Percentiles rank a stretch among this genome's conserved stretches.
phyloP scores from a whole-genome alignment of 306 rosid species.

The Inga oerstediana region DNA sequence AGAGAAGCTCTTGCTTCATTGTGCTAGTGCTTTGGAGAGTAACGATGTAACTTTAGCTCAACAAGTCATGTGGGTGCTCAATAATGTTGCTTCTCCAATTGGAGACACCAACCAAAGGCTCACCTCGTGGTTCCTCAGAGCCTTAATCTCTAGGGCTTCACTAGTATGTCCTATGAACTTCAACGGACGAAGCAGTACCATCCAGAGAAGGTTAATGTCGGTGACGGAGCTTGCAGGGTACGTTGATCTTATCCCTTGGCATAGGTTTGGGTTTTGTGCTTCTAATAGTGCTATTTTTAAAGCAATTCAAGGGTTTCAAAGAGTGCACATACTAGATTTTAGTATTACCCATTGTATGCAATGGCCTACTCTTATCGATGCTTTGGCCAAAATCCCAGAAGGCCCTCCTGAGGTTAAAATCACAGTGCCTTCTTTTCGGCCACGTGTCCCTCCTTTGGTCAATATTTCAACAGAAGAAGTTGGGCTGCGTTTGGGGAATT shows the following conservation, averaged over 20 bases:
- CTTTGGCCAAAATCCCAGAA: slow-evolving; percentile 70
- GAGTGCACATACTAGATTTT: slow-evolving; percentile 82
- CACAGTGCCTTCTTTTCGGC: slow-evolving; percentile 64
- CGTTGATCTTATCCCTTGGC: slow-evolving; percentile 97
- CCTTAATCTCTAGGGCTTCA: slow-evolving; percentile 81
- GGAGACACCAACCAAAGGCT: slow-evolving; percentile 96
- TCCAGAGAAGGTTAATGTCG: slow-evolving; percentile 73
- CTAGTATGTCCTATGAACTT: slow-evolving; percentile 69
- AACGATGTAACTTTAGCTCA: slow-evolving; percentile 89
- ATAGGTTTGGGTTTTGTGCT: slow-evolving; percentile 84
- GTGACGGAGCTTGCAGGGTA: slow-evolving; percentile 91
- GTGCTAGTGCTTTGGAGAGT: slow-evolving; percentile 87
- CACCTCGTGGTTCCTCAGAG: slow-evolving; percentile 88
- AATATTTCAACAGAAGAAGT: slow-evolving; percentile 71
- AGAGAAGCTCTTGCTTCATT: slow-evolving; percentile 87
- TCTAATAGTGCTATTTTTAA: slow-evolving; percentile 77
- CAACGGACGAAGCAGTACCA: slow-evolving; percentile 41
- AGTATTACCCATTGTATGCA: slow-evolving; percentile 94
- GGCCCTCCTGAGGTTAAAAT: slow-evolving; percentile 84
- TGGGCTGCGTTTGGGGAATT: slow-evolving; percentile 76
- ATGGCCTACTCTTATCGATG: slow-evolving; percentile 97
- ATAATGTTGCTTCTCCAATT: slow-evolving; percentile 77
- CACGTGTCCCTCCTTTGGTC: slow-evolving; percentile 76
- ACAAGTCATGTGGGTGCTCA: slow-evolving; percentile 98
- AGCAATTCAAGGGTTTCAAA: slow-evolving; percentile 61